phyloP scores from a whole-genome alignment of 208 protist species.

The Borovskyia barvae region DNA sequence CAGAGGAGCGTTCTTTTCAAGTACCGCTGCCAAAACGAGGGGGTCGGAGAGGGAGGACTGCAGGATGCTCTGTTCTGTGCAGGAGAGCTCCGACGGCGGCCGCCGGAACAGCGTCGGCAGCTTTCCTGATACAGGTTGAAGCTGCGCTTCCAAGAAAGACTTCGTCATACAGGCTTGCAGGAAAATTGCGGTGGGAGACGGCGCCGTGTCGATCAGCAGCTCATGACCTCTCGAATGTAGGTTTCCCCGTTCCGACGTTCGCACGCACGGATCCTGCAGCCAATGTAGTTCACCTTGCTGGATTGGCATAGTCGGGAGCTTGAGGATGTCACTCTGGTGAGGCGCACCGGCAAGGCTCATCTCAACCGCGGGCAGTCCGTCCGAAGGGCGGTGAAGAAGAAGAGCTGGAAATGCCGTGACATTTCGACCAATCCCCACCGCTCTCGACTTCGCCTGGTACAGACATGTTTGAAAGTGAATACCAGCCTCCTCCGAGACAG shows the following conservation, averaged over 20 bases:
- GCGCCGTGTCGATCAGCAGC: constrained; percentile 34
- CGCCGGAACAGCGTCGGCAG: constrained; percentile 10
- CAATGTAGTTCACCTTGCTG: constrained; percentile 47
- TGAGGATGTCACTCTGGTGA: background rate
- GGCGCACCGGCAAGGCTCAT: constrained; percentile 1
- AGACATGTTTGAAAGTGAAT: constrained; percentile 27
- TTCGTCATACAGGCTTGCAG: constrained; percentile 8
- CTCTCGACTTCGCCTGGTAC: constrained; percentile 2
- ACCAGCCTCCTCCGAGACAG: background rate
- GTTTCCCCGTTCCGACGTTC: background rate
- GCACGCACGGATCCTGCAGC: constrained; percentile 12
- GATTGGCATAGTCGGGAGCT: constrained; percentile 42
- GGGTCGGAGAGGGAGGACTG: background rate
- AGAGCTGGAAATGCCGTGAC: constrained; percentile 23
- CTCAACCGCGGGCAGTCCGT: constrained; percentile 25
- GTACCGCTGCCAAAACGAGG: constrained; percentile 7
- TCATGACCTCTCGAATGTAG: constrained; percentile 9
- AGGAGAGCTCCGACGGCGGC: constrained; percentile 1
- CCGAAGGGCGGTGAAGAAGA: constrained; percentile 40
- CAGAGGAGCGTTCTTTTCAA: constrained; percentile 45
- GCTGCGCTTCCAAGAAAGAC: background rate
- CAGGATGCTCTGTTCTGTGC: constrained; percentile 14
- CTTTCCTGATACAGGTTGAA: background rate
- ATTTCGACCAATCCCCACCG: background rate
- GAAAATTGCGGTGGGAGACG: constrained; percentile 28